Evolutionary conservation across 2,329 filamentous ascomycete genomes (phyloP).

Genomic region (Cercospora beticola): DNA sequence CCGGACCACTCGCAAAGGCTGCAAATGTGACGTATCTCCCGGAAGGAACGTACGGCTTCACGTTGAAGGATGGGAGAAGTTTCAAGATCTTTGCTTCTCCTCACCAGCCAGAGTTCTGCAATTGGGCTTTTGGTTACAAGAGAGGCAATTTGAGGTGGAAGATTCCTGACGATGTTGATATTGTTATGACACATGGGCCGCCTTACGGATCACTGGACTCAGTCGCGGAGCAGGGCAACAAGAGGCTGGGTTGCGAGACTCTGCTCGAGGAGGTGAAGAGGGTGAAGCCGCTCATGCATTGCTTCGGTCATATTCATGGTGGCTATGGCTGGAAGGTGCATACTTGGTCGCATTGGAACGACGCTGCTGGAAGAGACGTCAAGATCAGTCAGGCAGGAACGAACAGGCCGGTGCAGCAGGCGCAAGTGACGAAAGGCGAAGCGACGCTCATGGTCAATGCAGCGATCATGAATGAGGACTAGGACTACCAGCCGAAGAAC

Average conservation of each 20-base stretch:
- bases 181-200: slow-evolving; percentile 43
- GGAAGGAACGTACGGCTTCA: slow-evolving; percentile 51
- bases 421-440: slow-evolving; percentile 36
- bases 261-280: slow-evolving; percentile 52
- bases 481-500: slow-evolving; percentile 50
- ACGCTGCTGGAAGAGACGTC: background rate
- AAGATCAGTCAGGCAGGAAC: background rate
- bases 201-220: slow-evolving; percentile 32
- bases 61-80: slow-evolving; percentile 46
- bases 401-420: background rate
- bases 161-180: slow-evolving; percentile 34
- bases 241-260: slow-evolving; percentile 50
- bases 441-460: slow-evolving; percentile 60
- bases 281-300: slow-evolving; percentile 54
- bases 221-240: background rate
- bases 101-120: slow-evolving; percentile 53
- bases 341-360: slow-evolving; percentile 7
- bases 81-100: slow-evolving; percentile 54
- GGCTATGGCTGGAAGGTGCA: slow-evolving; percentile 15
- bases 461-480: slow-evolving; percentile 53
- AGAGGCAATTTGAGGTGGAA: slow-evolving; percentile 43
- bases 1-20: slow-evolving; percentile 35
- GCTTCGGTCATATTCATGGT: slow-evolving; percentile 63
- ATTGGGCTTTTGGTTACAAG: slow-evolving; percentile 57
- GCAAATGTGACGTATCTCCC: slow-evolving; percentile 55